Conservation (phyloP, 169 alveolate species). For the Eimeria tenella region DNA sequence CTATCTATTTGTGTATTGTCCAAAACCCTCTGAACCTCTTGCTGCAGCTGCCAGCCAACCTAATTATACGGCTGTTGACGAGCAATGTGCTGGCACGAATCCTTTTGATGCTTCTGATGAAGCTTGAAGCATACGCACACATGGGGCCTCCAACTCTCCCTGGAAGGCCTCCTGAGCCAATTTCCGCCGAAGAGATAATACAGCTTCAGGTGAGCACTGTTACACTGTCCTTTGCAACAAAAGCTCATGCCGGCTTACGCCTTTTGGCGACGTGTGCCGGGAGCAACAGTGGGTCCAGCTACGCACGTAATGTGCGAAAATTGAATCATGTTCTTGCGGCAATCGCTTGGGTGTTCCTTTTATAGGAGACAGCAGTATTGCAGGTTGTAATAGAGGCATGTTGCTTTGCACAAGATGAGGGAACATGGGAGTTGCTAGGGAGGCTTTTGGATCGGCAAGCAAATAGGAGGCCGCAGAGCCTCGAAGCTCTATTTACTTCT, state of each 20-base stretch:
- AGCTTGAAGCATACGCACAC: constrained; percentile 48
- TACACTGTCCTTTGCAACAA: too few relatives aligned
- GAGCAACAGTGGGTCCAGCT: too few relatives aligned
- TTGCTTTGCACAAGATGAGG: constrained; percentile 6
- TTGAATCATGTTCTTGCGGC: too few relatives aligned
- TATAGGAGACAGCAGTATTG: constrained; percentile 63
- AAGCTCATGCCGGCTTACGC: too few relatives aligned
- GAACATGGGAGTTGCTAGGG: constrained; percentile 23
- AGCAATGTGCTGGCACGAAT: neutral
- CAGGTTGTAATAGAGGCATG: constrained; percentile 69
- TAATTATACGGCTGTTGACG: constrained; percentile 34
- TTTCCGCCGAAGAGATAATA: constrained; percentile 52
- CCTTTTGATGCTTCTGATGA: constrained; percentile 34
- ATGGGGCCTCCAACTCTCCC: constrained; percentile 70
- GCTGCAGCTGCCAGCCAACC: constrained; percentile 66
- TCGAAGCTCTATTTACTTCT: constrained; percentile 30
- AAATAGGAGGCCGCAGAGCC: constrained; percentile 59
- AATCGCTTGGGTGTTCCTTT: too few relatives aligned
- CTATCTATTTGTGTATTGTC: constrained; percentile 36
- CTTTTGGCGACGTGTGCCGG: too few relatives aligned
- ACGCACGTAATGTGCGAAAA: too few relatives aligned
- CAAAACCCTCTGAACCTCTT: constrained; percentile 68
- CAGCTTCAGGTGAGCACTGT: constrained; percentile 49
- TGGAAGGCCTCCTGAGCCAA: constrained; percentile 12
- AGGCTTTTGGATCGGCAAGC: constrained; percentile 45